Percentiles rank a stretch among this genome's conserved stretches.
phyloP scores from a whole-genome alignment of 2,329 filamentous ascomycete genomes.

The Monosporascus cannonballus region DNA sequence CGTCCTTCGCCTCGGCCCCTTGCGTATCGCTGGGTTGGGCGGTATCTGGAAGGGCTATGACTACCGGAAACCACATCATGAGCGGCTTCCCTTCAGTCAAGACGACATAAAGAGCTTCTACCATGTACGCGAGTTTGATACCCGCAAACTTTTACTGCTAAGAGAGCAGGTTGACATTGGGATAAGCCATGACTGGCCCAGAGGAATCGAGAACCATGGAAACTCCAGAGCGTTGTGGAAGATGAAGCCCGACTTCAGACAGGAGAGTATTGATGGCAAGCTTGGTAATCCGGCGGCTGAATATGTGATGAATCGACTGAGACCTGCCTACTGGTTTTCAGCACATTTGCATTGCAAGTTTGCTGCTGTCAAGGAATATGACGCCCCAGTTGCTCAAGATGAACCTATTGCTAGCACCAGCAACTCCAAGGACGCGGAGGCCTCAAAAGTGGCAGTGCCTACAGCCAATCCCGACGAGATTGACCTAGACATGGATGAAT shows the following conservation, averaged over 20 bases:
- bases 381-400: conserved; percentile 20
- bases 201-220: conserved; percentile 72
- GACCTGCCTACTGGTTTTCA: conserved; percentile 85
- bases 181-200: conserved; percentile 93
- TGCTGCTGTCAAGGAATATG: conserved; percentile 58
- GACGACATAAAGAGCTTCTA: conserved; percentile 79
- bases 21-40: conserved; percentile 84
- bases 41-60: conserved; percentile 94
- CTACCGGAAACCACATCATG: conserved; percentile 76
- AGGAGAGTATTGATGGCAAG: conserved; percentile 68
- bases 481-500: conserved; percentile 12
- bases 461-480: conserved; percentile 37
- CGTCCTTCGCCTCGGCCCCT: conserved; percentile 72
- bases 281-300: conserved; percentile 77
- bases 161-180: conserved; percentile 87
- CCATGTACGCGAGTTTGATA: conserved; percentile 82
- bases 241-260: conserved; percentile 67
- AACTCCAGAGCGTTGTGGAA: conserved; percentile 62
- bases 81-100: conserved; percentile 76
- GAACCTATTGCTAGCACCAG: conserved; percentile 3
- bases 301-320: conserved; percentile 72
- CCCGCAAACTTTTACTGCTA: conserved; percentile 81
- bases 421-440: conserved; percentile 2
- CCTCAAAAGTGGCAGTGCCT: background rate
- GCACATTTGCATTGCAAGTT: conserved; percentile 92